Base-by-base conservation (phyloP, 139 green algal genomes). In the Tetradesmus lagerheimii region DNA sequence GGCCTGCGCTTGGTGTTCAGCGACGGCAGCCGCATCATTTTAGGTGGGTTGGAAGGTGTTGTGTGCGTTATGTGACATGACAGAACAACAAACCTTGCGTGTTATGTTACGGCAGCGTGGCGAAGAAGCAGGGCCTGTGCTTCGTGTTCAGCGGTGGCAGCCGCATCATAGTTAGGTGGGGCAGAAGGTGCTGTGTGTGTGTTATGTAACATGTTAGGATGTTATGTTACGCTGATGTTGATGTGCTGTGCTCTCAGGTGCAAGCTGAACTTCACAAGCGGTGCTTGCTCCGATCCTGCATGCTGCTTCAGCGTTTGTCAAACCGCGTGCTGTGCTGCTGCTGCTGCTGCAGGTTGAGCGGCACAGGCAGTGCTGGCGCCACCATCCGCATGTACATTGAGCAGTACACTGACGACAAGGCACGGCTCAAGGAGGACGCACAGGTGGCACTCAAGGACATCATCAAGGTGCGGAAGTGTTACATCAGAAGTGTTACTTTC, bases 351-450 rank as follows among this genome's bases (percentile, higher is more conserved):
- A 84, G 83, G 62, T 25, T 88, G 83, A 88, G 83, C 64, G 83
- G 83, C 16, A 88, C 85, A 23, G 98, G 98, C 81, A 98, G 95
- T 62, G 91, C 92, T 53, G 98, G 98, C 31, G 97, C 98, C 80
- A 99, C 98, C 85, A 96, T 99, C 87, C 95, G 98, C 31, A 57
- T 99, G 93, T 99, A 99, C 96, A 98, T 99, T 89, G 98, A 99
- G 96, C 95, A 99, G 92, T 99, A 99, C 95, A 96, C 95, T 66
- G 87, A 93, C 25, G 97, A 99, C 87, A 62, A 86, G 14, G 87
- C 94, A 67, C 97, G 95, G 89, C 96, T 97, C 81, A 94, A 94
- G 47, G 88, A 94, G 77, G 98, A 99, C 80, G 95, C 98, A 14
- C 95, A 99, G 91, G 91, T 87, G 62, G 88, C 88, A 27, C 88